Evolutionary conservation across 306 rosid species (phyloP).

Genomic region (Clitoria ternatea): DNA sequence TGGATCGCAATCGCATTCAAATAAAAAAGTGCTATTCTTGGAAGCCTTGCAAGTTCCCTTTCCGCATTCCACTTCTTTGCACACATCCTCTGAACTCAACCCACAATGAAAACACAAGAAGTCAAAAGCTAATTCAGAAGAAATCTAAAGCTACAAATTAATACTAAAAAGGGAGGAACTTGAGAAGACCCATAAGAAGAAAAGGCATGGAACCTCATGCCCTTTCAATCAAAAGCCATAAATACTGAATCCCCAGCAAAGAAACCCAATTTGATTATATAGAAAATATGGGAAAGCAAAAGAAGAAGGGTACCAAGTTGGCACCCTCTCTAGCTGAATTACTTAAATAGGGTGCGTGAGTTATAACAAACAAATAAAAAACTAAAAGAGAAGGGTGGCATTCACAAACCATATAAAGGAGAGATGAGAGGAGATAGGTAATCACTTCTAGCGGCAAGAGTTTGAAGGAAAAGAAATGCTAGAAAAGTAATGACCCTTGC

Average conservation of each 20-base stretch:
- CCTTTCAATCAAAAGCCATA: background rate
- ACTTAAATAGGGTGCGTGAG: too few species aligned
- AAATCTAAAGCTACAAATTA: background rate
- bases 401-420: slow-evolving; percentile 48
- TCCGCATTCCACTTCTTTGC: slow-evolving; percentile 62
- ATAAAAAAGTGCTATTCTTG: slow-evolving; percentile 32
- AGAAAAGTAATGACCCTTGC: slow-evolving; percentile 22
- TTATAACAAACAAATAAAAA: too few species aligned
- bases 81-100: slow-evolving; percentile 46
- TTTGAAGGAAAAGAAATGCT: slow-evolving; percentile 31
- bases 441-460: slow-evolving; percentile 26
- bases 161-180: background rate
- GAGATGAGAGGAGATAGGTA: slow-evolving; percentile 47
- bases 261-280: background rate
- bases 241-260: background rate
- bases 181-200: slow-evolving; percentile 4
- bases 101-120: background rate
- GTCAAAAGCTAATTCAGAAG: background rate
- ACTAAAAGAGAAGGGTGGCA: background rate
- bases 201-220: background rate
- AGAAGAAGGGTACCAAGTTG: too few species aligned
- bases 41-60: slow-evolving; percentile 65
- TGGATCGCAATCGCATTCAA: slow-evolving; percentile 59
- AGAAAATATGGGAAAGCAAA: too few species aligned
- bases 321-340: too few species aligned